A percentile compares a stretch with the other conserved stretches of the same genome.
These are phyloP conservation scores for cucumber (Cucumis sativus) DNA, from an alignment of 306 rosid genomes.

Conservation along the genomic window DNA sequence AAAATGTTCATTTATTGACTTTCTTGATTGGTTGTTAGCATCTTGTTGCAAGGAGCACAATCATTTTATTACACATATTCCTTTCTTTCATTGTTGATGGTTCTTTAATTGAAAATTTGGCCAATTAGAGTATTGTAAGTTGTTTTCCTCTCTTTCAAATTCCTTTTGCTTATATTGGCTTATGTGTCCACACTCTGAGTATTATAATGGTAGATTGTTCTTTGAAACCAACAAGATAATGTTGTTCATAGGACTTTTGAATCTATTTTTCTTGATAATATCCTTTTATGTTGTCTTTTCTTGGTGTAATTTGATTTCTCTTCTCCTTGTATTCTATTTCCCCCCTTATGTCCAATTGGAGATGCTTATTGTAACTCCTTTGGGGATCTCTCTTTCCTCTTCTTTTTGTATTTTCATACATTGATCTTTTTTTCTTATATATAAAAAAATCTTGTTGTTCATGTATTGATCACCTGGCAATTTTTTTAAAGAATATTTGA, in stretches of 20 bases:
- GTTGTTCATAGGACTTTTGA: neutral
- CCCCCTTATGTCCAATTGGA: no score
- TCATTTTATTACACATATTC: neutral
- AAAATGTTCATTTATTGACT: neutral
- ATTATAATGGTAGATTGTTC: slow-evolving; percentile 3
- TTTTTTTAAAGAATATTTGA: neutral
- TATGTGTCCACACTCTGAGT: neutral
- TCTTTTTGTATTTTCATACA: no score
- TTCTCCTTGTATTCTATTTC: no score
- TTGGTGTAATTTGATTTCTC: no score
- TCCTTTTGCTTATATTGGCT: neutral
- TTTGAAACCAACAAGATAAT: neutral
- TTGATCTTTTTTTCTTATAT: no score
- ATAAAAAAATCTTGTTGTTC: neutral
- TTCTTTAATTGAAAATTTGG: neutral
- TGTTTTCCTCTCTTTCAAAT: neutral
- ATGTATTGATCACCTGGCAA: neutral
- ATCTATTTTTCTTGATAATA: no score
- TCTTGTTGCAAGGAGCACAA: neutral
- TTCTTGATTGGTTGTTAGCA: neutral
- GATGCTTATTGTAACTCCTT: no score
- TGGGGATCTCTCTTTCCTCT: no score
- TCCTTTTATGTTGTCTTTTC: no score
- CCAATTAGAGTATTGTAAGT: neutral
- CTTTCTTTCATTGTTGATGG: neutral